Evolutionary conservation across 1,284 basidiomycete genomes (phyloP).

Genomic region (Clitocybe nebularis): DNA sequence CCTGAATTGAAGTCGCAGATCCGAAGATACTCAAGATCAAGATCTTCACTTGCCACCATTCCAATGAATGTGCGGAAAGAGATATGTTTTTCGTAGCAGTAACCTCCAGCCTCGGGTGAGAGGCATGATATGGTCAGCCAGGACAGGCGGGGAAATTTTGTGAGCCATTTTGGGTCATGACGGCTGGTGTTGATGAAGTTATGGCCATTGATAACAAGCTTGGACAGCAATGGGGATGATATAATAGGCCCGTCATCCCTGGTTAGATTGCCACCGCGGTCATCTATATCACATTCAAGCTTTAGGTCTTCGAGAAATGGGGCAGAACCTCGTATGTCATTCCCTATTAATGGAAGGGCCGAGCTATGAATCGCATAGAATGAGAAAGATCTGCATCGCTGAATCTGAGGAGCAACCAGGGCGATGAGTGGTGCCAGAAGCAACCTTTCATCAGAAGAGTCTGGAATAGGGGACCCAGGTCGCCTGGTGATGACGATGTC

Average conservation of each 20-base stretch:
- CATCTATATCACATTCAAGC: conserved; percentile 6
- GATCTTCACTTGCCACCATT: background rate
- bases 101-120: background rate
- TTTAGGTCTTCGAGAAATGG: background rate
- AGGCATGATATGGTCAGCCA: background rate
- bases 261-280: background rate
- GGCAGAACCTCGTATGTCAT: background rate
- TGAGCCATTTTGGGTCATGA: background rate
- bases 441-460: background rate
- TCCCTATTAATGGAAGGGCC: conserved; percentile 2
- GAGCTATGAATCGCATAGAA: conserved; percentile 4
- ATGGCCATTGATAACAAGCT: conserved; percentile 3
- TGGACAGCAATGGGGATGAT: background rate
- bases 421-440: conserved; percentile 1
- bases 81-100: background rate
- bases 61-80: background rate
- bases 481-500: conserved; percentile 1
- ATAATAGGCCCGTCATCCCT: background rate
- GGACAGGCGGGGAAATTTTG: background rate
- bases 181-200: conserved; percentile 5
- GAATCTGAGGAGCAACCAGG: conserved; percentile 1
- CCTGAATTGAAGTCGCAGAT: background rate
- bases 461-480: background rate
- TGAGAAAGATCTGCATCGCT: conserved; percentile 2
- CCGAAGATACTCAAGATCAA: conserved; percentile 3